These are phyloP conservation scores for Venturia asperata DNA, from an alignment of 2,329 filamentous ascomycete species.

Conservation along the genomic window DNA sequence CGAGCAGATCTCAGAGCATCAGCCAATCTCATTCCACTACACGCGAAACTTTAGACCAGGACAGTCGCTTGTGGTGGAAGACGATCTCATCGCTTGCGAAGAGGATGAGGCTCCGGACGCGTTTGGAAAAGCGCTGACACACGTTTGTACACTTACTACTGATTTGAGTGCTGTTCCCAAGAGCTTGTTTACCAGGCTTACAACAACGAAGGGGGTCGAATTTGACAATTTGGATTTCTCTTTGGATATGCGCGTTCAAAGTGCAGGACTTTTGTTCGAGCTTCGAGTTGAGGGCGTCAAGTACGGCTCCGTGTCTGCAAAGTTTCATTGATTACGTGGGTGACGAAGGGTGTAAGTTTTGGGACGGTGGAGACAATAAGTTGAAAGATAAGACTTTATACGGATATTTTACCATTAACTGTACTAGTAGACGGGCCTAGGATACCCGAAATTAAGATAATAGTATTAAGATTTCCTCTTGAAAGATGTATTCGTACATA, in stretches of 20 bases:
- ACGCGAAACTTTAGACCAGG: constrained; percentile 76
- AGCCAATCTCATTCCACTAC: constrained; percentile 75
- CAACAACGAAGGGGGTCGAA: constrained; percentile 70
- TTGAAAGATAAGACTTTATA: no score
- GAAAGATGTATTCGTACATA: no score
- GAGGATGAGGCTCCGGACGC: constrained; percentile 56
- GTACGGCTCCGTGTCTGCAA: constrained; percentile 70
- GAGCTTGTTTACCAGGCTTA: constrained; percentile 65
- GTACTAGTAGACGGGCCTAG: no score
- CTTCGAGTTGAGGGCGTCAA: constrained; percentile 69
- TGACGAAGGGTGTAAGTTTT: background rate
- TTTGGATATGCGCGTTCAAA: constrained; percentile 75
- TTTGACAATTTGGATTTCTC: constrained; percentile 79
- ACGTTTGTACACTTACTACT: constrained; percentile 74
- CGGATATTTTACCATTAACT: no score
- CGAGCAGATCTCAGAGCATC: constrained; percentile 64
- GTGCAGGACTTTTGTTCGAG: constrained; percentile 68
- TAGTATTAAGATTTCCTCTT: no score
- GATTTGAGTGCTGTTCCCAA: constrained; percentile 69
- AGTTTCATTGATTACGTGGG: constrained; percentile 54
- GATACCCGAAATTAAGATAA: no score
- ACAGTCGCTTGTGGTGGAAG: constrained; percentile 69
- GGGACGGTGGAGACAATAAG: background rate
- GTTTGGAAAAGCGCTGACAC: constrained; percentile 48
- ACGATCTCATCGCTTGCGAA: constrained; percentile 72